A percentile compares a stretch with the other conserved stretches of the same genome.
Conservation (phyloP, 495 filamentous ascomycete genomes). For the Aspergillus saccharolyticus region DNA sequence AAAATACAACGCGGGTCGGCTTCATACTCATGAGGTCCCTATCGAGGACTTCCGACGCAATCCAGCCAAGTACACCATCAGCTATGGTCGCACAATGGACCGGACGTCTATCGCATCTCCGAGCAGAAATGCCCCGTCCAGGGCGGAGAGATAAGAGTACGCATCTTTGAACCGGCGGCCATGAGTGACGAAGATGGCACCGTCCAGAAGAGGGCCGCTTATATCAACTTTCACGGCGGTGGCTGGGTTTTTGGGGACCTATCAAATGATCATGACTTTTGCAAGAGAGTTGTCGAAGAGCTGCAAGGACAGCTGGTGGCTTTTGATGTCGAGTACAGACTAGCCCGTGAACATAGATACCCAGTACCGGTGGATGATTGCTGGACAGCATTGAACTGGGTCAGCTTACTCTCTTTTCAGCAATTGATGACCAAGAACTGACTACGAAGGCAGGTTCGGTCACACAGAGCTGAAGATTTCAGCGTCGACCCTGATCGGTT, state of each 20-base stretch:
- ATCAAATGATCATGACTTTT: slow-evolving; percentile 31
- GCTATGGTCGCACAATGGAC: slow-evolving; percentile 32
- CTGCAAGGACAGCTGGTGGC: slow-evolving; percentile 34
- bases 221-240: slow-evolving; percentile 38
- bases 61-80: slow-evolving; percentile 32
- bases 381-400: slow-evolving; percentile 42
- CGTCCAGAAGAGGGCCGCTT: slow-evolving; percentile 32
- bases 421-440: slow-evolving; percentile 1
- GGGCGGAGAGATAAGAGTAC: slow-evolving; percentile 32
- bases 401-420: slow-evolving; percentile 8
- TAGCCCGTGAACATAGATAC: slow-evolving; percentile 34
- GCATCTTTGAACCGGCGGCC: slow-evolving; percentile 35
- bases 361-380: slow-evolving; percentile 34
- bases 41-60: slow-evolving; percentile 42
- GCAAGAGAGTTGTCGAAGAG: slow-evolving; percentile 31
- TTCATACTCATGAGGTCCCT: slow-evolving; percentile 38
- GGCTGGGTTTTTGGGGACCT: slow-evolving; percentile 40
- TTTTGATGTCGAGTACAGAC: slow-evolving; percentile 37
- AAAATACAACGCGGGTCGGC: slow-evolving; percentile 35
- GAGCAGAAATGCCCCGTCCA: slow-evolving; percentile 36
- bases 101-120: slow-evolving; percentile 35
- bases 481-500: slow-evolving; percentile 29
- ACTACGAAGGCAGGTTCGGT: slow-evolving; percentile 24
- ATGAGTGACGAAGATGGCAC: slow-evolving; percentile 24
- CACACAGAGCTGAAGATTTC: slow-evolving; percentile 28